phyloP scores from a whole-genome alignment of 176 grass and related monocot species.

The Coix lacrymajobi region DNA sequence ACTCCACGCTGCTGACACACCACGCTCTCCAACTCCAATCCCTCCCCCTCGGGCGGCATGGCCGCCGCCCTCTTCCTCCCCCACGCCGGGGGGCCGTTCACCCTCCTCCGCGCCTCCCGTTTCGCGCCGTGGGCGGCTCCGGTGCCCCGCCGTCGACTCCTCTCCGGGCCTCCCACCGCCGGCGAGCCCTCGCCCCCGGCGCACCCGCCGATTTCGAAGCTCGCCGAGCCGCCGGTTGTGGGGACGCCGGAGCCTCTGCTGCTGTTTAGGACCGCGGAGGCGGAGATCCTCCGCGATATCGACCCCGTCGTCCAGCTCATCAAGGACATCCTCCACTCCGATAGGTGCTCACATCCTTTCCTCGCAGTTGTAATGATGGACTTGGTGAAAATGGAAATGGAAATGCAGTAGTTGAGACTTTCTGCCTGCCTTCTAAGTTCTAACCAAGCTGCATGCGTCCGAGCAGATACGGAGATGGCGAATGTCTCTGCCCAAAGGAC shows the following conservation, averaged over 20 bases:
- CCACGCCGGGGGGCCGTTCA: conserved; percentile 13
- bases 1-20: background rate
- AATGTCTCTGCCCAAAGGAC: conserved; percentile 55
- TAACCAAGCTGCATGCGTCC: background rate
- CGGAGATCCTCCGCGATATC: conserved; percentile 62
- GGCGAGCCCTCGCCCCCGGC: conserved; percentile 13
- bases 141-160: conserved; percentile 12
- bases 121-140: background rate
- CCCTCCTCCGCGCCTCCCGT: conserved; percentile 3
- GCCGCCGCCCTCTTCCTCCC: conserved; percentile 14
- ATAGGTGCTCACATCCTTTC: conserved; percentile 35
- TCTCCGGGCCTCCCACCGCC: conserved; percentile 14
- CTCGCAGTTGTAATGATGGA: background rate
- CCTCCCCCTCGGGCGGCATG: background rate
- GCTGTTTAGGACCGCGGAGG: conserved; percentile 50
- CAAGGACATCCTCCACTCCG: conserved; percentile 86
- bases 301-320: conserved; percentile 45
- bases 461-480: conserved; percentile 72
- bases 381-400: background rate
- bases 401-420: background rate
- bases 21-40: background rate
- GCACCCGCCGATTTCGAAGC: conserved; percentile 22
- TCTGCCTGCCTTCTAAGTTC: background rate
- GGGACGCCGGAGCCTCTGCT: conserved; percentile 6
- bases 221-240: background rate